Percentiles rank a stretch among this genome's conserved stretches.
Conservation (phyloP, 2,329 filamentous ascomycete species). For the Trichoderma sp. region DNA sequence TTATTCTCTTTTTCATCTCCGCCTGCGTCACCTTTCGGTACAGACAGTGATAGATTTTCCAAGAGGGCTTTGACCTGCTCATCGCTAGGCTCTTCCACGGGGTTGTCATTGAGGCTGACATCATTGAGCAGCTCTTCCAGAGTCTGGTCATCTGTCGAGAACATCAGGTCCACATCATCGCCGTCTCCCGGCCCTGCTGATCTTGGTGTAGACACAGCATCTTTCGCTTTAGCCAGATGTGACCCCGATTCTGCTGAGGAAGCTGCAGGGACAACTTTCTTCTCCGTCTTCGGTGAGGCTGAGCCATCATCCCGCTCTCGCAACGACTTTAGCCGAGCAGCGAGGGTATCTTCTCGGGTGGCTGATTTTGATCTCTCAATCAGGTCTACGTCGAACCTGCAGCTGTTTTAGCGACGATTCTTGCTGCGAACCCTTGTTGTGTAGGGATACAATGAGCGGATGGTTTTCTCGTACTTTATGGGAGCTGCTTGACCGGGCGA, state of each 20-base stretch:
- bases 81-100: constrained; percentile 28
- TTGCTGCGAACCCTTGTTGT: background rate
- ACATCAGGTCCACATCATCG: constrained; percentile 40
- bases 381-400: constrained; percentile 35
- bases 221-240: background rate
- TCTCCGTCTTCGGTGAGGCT: constrained; percentile 21
- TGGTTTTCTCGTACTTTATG: constrained; percentile 39
- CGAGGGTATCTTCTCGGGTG: constrained; percentile 51
- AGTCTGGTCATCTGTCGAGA: constrained; percentile 51
- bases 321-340: constrained; percentile 51
- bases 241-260: background rate
- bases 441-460: background rate
- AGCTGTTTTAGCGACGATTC: background rate
- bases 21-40: constrained; percentile 28
- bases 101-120: constrained; percentile 36
- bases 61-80: constrained; percentile 38
- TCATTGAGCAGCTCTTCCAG: constrained; percentile 52
- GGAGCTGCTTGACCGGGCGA: constrained; percentile 37
- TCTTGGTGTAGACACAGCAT: background rate
- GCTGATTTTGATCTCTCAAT: constrained; percentile 44
- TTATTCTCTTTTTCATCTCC: constrained; percentile 12
- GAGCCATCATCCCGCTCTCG: constrained; percentile 40
- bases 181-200: constrained; percentile 24
- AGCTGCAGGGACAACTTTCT: background rate
- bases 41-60: constrained; percentile 36